These are phyloP conservation scores for Macadamia tetraphylla DNA, from an alignment of 164 flowering plant species.

Conservation along the genomic window DNA sequence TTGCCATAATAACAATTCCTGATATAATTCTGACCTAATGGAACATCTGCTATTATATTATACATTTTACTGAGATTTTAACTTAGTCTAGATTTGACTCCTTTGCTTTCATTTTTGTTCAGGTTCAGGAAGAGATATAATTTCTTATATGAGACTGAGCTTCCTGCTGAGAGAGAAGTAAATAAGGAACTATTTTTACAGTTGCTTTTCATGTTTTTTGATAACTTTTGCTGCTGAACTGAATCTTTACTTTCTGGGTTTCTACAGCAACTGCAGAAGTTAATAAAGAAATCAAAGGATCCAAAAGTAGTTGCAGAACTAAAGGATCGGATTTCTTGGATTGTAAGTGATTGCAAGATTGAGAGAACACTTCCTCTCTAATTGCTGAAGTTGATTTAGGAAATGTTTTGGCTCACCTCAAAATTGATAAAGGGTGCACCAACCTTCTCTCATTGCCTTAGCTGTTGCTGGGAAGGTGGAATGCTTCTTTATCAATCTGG, in stretches of 20 bases:
- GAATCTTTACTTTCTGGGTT: conserved; percentile 4
- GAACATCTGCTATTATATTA: too few relatives aligned
- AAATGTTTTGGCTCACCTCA: too few relatives aligned
- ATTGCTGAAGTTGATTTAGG: too few relatives aligned
- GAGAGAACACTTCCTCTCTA: neutral
- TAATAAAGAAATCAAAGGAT: conserved; percentile 49
- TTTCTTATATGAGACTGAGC: conserved; percentile 52
- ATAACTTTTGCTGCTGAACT: neutral
- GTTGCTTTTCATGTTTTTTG: neutral
- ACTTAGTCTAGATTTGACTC: too few relatives aligned
- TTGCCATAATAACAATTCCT: too few relatives aligned
- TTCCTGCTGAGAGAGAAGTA: conserved; percentile 86
- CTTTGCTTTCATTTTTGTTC: conserved; percentile 6
- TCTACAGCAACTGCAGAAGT: conserved; percentile 56
- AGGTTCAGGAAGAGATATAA: conserved; percentile 81
- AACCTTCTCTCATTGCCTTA: too few relatives aligned
- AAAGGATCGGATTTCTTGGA: conserved; percentile 52
- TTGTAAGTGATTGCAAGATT: conserved; percentile 45
- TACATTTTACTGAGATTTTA: too few relatives aligned
- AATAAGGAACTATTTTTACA: neutral
- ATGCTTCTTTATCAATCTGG: too few relatives aligned
- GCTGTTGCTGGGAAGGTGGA: too few relatives aligned
- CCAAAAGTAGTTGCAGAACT: conserved; percentile 40
- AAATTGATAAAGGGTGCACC: too few relatives aligned
- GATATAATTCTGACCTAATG: too few relatives aligned